These are phyloP conservation scores for Ophiocordyceps australis DNA, from an alignment of 2,329 filamentous ascomycete genomes.

Conservation along the genomic window DNA sequence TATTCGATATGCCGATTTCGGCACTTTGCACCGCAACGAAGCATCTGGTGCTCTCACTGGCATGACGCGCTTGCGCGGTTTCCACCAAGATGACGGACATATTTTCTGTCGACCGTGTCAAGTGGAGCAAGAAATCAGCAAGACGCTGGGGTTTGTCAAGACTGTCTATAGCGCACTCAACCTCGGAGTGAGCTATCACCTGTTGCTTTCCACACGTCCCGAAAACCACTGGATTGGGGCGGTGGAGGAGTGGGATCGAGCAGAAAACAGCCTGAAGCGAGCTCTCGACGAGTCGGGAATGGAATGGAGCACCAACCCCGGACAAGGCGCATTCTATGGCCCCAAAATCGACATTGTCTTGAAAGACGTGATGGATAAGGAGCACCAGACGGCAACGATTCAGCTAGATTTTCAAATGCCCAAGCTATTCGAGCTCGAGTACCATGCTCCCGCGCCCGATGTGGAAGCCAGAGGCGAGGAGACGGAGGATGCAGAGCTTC, in stretches of 20 bases:
- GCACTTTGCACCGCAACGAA: constrained; percentile 74
- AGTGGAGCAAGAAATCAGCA: constrained; percentile 55
- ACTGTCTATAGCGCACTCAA: constrained; percentile 53
- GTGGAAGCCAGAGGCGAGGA: constrained; percentile 33
- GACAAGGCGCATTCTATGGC: constrained; percentile 80
- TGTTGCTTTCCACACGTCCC: constrained; percentile 66
- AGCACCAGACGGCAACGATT: constrained; percentile 77
- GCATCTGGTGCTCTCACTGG: constrained; percentile 66
- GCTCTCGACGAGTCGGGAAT: constrained; percentile 47
- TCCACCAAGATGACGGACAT: constrained; percentile 83
- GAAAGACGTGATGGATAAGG: constrained; percentile 63
- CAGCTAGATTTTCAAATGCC: constrained; percentile 84
- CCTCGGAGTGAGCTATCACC: constrained; percentile 48
- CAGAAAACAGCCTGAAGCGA: constrained; percentile 18
- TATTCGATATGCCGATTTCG: constrained; percentile 74
- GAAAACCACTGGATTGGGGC: constrained; percentile 62
- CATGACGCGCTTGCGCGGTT: constrained; percentile 66
- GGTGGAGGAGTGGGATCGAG: constrained; percentile 39
- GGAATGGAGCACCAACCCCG: constrained; percentile 57
- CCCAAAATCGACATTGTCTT: constrained; percentile 83
- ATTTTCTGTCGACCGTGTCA: constrained; percentile 73
- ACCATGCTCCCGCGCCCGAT: constrained; percentile 50
- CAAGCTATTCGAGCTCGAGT: constrained; percentile 61
- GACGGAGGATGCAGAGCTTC: constrained; percentile 25
- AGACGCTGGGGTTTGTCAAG: constrained; percentile 56